Evolutionary conservation across 78 protist genomes (phyloP), one percentile per base, ranked within the genome.

Genomic region (Bodo saltans): DNA sequence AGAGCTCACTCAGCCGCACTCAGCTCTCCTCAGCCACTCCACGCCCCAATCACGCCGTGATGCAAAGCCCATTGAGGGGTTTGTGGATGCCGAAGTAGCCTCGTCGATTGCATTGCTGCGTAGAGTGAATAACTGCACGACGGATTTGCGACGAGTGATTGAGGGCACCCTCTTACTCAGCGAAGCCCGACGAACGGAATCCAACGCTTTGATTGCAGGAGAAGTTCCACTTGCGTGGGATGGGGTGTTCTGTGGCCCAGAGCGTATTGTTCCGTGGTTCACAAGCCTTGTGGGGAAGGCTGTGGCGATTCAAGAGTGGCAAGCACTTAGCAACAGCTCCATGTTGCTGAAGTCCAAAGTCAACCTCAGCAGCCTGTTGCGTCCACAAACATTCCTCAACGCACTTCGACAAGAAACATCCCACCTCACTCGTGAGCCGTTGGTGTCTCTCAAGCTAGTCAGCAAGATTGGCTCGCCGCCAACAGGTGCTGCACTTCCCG

Each of bases 331-430:
- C n/a, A 17, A 0, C 25, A 21, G 52, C 28, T 78, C 72, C 32
- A 1, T 2, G 25, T 78, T 92, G 21, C 88, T 89, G 4, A 11
- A 11, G 29, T n/a, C 34, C 32, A 74, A 83, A 28, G 68, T 87
- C 37, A 26, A 39, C 28, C 83, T 92, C 26, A 0, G 32, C 68
- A 83, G 84, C 37, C 80, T 92, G 37, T 86, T 92, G 87, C 81
- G 87, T 28, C 95, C 95, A 0, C 52, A 27, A 17, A 76, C 80
- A 34, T 85, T 92, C 72, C 73, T 92, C 72, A 88, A 89, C 42
- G 95, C 95, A 4, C 71, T 92, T 32, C 87, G 91, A 0, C 95
- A 92, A 79, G 85, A 92, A 78, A 85, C 91, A 29, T 88, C 92
- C 8, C 80, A 83, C 29, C 26, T 1, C 1, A 0, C 33, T 3